phyloP scores from a whole-genome alignment of 2,329 filamentous ascomycete species.

The Thelonectria discophora region DNA sequence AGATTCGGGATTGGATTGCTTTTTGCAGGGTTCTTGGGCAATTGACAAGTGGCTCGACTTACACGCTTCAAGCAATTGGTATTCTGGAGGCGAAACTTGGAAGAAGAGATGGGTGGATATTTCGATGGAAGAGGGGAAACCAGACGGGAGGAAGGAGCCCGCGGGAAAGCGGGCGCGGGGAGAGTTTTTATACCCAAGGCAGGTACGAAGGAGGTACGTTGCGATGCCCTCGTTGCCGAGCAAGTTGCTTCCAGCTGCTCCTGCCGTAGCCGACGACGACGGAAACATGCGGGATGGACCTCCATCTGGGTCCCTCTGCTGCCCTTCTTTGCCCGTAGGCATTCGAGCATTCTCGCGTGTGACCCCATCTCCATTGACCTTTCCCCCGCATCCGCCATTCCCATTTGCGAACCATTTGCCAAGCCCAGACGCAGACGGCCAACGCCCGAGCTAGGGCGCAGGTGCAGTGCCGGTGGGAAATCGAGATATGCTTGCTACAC shows the following conservation, averaged over 20 bases:
- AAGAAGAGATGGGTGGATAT: conserved; percentile 12
- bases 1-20: no score
- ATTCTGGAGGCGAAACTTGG: conserved; percentile 21
- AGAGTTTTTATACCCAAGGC: conserved; percentile 35
- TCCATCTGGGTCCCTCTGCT: conserved; percentile 15
- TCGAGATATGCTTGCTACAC: conserved; percentile 27
- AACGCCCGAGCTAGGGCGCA: conserved; percentile 27
- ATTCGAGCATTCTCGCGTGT: conserved; percentile 33
- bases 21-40: neutral
- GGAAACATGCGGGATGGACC: conserved; percentile 47
- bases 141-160: neutral
- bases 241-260: conserved; percentile 40
- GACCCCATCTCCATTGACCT: conserved; percentile 38
- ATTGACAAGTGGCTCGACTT: conserved; percentile 36
- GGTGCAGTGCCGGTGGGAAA: conserved; percentile 29
- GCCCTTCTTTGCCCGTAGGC: conserved; percentile 22
- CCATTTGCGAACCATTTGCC: neutral
- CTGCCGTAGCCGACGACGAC: conserved; percentile 44
- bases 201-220: no score
- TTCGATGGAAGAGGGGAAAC: conserved; percentile 11
- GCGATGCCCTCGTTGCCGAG: conserved; percentile 40
- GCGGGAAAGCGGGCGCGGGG: conserved; percentile 27
- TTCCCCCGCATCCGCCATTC: conserved; percentile 39
- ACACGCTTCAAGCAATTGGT: conserved; percentile 31
- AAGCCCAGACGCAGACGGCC: conserved; percentile 5